These are phyloP conservation scores for Papilionanthe hybrid DNA, from an alignment of 116 monocot species.

Conservation along the genomic window DNA sequence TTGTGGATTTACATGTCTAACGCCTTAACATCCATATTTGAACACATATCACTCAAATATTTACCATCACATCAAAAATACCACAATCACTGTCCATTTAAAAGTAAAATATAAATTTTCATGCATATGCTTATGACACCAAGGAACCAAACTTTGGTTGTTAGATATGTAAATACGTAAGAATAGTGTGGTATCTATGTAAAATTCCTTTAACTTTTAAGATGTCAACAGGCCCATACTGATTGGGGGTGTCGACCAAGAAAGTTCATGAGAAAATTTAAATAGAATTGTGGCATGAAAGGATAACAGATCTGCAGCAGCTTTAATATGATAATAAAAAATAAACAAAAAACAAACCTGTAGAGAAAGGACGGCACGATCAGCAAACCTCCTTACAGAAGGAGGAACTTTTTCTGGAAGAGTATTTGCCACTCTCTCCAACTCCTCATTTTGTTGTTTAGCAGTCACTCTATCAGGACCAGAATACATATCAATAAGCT, in stretches of 20 bases:
- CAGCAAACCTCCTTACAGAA: constrained; percentile 84
- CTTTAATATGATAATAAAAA: neutral
- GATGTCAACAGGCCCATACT: neutral
- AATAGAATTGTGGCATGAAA: neutral
- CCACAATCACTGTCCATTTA: too few relatives aligned
- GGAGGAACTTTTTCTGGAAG: constrained; percentile 68
- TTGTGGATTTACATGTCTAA: too few relatives aligned
- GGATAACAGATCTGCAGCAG: neutral
- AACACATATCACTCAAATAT: too few relatives aligned
- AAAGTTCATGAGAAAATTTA: neutral
- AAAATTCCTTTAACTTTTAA: neutral
- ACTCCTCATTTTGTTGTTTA: constrained; percentile 74
- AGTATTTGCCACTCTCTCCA: constrained; percentile 77
- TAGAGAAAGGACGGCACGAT: constrained; percentile 80
- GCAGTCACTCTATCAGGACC: constrained; percentile 76
- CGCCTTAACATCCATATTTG: too few relatives aligned
- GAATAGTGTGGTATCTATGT: too few relatives aligned
- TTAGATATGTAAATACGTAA: too few relatives aligned
- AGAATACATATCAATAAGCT: constrained; percentile 62
- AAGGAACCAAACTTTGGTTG: too few relatives aligned
- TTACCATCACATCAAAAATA: too few relatives aligned
- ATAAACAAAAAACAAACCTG: constrained; percentile 42
- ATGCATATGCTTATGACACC: too few relatives aligned
- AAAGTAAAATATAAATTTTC: too few relatives aligned
- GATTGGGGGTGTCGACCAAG: neutral